These are phyloP conservation scores for Cladosporium sp. DNA, from an alignment of 2,329 filamentous ascomycete species.

Conservation along the genomic window DNA sequence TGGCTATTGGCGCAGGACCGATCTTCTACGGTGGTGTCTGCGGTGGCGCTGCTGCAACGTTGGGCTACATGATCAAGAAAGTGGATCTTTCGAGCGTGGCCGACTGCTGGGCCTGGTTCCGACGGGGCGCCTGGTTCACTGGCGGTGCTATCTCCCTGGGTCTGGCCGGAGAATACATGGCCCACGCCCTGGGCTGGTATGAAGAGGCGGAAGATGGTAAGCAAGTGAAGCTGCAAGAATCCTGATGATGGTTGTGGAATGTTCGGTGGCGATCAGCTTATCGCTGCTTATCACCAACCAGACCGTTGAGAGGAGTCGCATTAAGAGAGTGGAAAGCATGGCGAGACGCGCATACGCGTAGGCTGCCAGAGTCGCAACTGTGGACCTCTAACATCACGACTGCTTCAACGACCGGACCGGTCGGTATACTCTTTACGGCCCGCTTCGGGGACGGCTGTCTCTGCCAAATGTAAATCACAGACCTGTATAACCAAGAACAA, in stretches of 20 bases:
- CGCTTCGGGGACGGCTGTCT: not conserved
- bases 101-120: slow-evolving; percentile 61
- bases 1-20: slow-evolving; percentile 53
- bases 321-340: not conserved
- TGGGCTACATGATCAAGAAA: slow-evolving; percentile 54
- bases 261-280: not conserved
- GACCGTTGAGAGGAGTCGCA: not conserved
- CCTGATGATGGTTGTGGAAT: not conserved
- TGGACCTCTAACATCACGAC: slow-evolving; percentile 4
- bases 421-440: not conserved
- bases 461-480: not conserved
- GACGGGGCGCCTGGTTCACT: slow-evolving; percentile 55
- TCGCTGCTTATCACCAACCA: not conserved
- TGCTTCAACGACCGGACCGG: not conserved
- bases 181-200: slow-evolving; percentile 15
- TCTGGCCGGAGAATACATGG: slow-evolving; percentile 48
- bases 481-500: not conserved
- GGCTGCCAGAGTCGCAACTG: not conserved
- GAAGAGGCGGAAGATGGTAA: not conserved
- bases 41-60: slow-evolving; percentile 49
- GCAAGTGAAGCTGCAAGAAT: not conserved
- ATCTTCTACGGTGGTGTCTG: slow-evolving; percentile 54
- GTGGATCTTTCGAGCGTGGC: slow-evolving; percentile 52
- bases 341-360: not conserved
- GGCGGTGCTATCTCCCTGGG: slow-evolving; percentile 54